phyloP scores from a whole-genome alignment of 352 stramenopile genomes.

The Phytopythium oedochilum region DNA sequence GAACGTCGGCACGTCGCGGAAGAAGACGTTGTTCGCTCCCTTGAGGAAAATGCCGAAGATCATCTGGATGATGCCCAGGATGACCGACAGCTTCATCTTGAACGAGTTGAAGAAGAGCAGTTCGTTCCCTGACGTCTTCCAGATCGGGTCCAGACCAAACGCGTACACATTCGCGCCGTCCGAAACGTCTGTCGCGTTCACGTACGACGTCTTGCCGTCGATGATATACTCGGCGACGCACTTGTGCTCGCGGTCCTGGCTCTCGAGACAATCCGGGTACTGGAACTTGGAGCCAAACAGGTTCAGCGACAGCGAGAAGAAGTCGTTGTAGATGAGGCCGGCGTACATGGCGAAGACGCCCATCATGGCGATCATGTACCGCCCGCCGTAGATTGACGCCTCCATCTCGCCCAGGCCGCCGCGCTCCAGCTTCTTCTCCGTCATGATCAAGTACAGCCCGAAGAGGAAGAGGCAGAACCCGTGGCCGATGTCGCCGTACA shows the following conservation, averaged over 20 bases:
- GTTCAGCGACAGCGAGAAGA: slow-evolving; percentile 97
- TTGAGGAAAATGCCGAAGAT: slow-evolving; percentile 96
- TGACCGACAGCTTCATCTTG: slow-evolving; percentile 99
- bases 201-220: slow-evolving; percentile 63
- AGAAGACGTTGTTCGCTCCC: slow-evolving; percentile 96
- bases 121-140: slow-evolving; percentile 97
- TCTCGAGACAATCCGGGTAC: slow-evolving; percentile 81
- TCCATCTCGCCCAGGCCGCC: slow-evolving; percentile 90
- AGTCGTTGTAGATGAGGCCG: slow-evolving; percentile 99
- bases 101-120: slow-evolving; percentile 99
- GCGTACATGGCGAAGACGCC: slow-evolving; percentile 97
- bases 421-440: slow-evolving; percentile 85
- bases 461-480: slow-evolving; percentile 94
- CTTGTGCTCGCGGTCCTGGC: slow-evolving; percentile 39
- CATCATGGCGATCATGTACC: slow-evolving; percentile 99
- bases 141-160: slow-evolving; percentile 97
- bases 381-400: slow-evolving; percentile 88
- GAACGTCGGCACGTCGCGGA: slow-evolving; percentile 93
- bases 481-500: slow-evolving; percentile 99
- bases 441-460: slow-evolving; percentile 93
- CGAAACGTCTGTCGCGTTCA: slow-evolving; percentile 81
- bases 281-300: slow-evolving; percentile 95
- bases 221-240: slow-evolving; percentile 73
- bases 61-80: slow-evolving; percentile 99
- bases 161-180: slow-evolving; percentile 91